These are phyloP conservation scores for Corniculantispora saksenae DNA, from an alignment of 2,329 filamentous ascomycete species.

Conservation along the genomic window DNA sequence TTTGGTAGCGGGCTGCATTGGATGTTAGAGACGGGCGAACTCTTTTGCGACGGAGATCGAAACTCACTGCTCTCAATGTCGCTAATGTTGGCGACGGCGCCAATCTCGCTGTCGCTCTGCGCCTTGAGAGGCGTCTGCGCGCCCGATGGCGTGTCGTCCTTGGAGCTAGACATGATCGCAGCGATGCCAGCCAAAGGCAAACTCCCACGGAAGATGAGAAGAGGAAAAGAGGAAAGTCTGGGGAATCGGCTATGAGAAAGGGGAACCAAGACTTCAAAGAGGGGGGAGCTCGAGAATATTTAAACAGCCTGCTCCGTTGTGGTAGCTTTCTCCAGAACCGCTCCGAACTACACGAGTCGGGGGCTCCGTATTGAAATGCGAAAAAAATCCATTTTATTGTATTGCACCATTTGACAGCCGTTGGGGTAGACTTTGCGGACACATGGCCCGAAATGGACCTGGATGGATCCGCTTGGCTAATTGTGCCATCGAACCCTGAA, in stretches of 20 bases:
- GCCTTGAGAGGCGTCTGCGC: conserved; percentile 14
- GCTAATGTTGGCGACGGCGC: conserved; percentile 2
- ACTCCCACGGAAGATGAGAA: neutral
- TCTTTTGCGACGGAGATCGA: too few species aligned
- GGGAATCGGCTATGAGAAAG: neutral
- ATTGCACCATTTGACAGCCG: conserved; percentile 15
- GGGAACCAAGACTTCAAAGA: neutral
- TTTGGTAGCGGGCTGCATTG: conserved; percentile 33
- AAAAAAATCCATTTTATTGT: conserved; percentile 1
- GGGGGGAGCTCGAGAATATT: neutral
- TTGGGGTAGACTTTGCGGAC: neutral
- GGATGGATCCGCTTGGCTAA: conserved; percentile 8
- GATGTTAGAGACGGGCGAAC: neutral
- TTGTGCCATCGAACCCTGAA: conserved; percentile 20
- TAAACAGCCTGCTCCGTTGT: neutral
- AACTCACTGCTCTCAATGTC: conserved; percentile 22
- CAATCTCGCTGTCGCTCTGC: conserved; percentile 8
- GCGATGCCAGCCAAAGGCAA: too few species aligned
- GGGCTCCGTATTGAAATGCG: neutral
- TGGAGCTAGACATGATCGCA: conserved; percentile 6
- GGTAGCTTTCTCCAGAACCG: neutral
- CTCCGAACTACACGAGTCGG: neutral
- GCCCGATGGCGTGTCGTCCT: conserved; percentile 15
- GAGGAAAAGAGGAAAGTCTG: neutral
- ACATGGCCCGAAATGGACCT: neutral